phyloP scores from a whole-genome alignment of 2,329 filamentous ascomycete species.

The Trichoderma sp. region DNA sequence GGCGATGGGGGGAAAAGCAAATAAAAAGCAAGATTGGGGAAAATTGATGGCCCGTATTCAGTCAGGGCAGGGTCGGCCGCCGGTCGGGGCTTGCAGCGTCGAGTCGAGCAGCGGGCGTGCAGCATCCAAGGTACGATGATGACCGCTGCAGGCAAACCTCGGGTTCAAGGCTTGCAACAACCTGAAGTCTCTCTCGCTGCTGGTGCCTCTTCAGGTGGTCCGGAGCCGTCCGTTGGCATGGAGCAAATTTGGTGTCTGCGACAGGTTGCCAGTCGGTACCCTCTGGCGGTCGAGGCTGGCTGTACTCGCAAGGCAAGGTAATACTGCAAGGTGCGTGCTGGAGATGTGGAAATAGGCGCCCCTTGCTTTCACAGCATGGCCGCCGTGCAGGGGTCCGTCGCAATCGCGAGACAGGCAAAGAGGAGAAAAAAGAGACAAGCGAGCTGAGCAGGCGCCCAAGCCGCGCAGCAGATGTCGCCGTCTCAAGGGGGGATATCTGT shows the following conservation, averaged over 20 bases:
- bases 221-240: background rate
- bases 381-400: conserved; percentile 27
- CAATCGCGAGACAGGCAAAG: conserved; percentile 21
- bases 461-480: conserved; percentile 1
- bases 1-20: background rate
- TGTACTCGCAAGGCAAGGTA: background rate
- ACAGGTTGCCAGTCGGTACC: no score
- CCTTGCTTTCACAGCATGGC: conserved; percentile 28
- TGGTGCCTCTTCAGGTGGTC: conserved; percentile 1
- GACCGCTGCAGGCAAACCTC: no score
- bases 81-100: background rate
- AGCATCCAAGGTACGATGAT: background rate
- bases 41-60: conserved; percentile 9
- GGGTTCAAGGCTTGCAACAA: no score
- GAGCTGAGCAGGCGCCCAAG: conserved; percentile 16
- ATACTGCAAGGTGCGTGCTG: no score
- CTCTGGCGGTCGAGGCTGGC: conserved; percentile 17
- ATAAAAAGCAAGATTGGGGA: conserved; percentile 6
- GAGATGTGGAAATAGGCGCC: conserved; percentile 22
- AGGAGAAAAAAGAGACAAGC: conserved; percentile 14
- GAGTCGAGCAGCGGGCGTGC: background rate
- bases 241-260: no score
- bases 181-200: background rate
- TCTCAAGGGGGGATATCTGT: background rate
- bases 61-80: background rate